These are phyloP conservation scores for Boletus pseudo-olivaceus DNA, from an alignment of 768 basidiomycete genomes.

Conservation along the genomic window DNA sequence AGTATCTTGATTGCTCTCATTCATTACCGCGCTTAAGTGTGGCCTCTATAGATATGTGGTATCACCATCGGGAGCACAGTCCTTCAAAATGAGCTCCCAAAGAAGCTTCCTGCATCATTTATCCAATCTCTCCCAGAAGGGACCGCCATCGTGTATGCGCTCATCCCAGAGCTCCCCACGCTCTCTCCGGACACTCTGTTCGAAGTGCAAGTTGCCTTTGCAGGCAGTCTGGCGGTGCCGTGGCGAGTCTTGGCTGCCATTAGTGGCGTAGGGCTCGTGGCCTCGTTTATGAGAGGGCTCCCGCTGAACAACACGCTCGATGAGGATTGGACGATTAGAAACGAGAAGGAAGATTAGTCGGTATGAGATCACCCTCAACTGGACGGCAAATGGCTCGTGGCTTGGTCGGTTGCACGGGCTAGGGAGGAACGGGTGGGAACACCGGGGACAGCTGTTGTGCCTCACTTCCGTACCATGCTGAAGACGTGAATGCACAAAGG, in stretches of 20 bases:
- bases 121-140: slow-evolving; percentile 33
- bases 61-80: slow-evolving; percentile 46
- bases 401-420: too few species aligned
- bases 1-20: not conserved
- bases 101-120: slow-evolving; percentile 39
- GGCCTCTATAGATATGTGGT: slow-evolving; percentile 41
- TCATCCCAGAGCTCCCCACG: slow-evolving; percentile 40
- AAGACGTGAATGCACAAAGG: too few species aligned
- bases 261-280: not conserved
- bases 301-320: slow-evolving; percentile 1
- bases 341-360: not conserved
- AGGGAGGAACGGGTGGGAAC: too few species aligned
- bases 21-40: not conserved
- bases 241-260: slow-evolving; percentile 44
- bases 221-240: slow-evolving; percentile 34
- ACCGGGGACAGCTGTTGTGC: too few species aligned
- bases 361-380: not conserved
- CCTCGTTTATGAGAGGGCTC: slow-evolving; percentile 5
- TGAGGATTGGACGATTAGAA: not conserved
- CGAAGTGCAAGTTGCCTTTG: slow-evolving; percentile 41
- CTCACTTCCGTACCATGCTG: too few species aligned
- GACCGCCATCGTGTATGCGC: slow-evolving; percentile 41
- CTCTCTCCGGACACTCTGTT: slow-evolving; percentile 34
- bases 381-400: not conserved
- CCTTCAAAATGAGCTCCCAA: slow-evolving; percentile 46